Base-by-base conservation (phyloP, 164 flowering plant genomes). In the Cinnamomum chago region DNA sequence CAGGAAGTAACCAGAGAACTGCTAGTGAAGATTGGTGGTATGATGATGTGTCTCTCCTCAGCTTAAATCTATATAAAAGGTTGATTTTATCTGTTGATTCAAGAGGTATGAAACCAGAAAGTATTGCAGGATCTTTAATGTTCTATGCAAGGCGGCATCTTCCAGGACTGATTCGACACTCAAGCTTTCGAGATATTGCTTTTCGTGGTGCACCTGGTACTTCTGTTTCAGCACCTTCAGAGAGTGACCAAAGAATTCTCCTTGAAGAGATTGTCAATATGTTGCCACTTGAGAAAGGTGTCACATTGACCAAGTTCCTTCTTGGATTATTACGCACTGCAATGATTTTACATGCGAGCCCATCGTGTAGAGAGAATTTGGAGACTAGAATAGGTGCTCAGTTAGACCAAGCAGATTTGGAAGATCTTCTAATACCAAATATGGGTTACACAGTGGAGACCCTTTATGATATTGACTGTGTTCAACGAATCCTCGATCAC, bases 391-490 rank as follows among this genome's bases (percentile, higher is more conserved):
- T 89, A 22, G 96, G 92, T 1, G 81, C 82, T 7, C 91, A 90
- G 81, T 73, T 91, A 76, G 90, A 90, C 72, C 85, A 89, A 82
- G 96, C 89, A 3, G 74, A 82, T 23, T 81, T 90, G 58, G 91
- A 85, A 70, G 96, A 91, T 76, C 81, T 91, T 73, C 85, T 90
- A 25, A 87, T 91, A 70, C 94, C 96, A 23, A 91, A 85, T 62
- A 83, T 87, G 81, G 88, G 90, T 9, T 86, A 83, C 75, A 81
- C 92, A 1, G 76, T 76, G 52, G 94, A 91, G 73, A 90, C 90
- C 6, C 86, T 88, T 23, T 88, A 91, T 75, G 96, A 91, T 68
- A 80, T 90, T 62, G 94, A 90, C 70, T 90, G 92, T 62, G 78
- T 91, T 68, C 94, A 90, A 79, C 79, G 94, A 70, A 87, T 90